Evolutionary conservation across 2,329 filamentous ascomycete species (phyloP).

Genomic region (Penicillium sp.): DNA sequence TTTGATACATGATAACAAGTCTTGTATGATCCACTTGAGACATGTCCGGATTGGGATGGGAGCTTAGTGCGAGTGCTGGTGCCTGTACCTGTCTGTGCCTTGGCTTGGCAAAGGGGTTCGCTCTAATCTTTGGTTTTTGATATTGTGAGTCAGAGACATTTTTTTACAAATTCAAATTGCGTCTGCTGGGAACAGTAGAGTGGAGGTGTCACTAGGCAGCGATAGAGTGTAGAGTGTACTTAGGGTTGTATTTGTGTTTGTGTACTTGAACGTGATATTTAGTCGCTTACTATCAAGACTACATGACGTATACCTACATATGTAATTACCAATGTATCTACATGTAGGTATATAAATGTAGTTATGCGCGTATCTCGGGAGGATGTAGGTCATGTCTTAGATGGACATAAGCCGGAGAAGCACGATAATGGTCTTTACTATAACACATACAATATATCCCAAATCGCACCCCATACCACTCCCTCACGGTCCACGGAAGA

Average conservation of each 20-base stretch:
- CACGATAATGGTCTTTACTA: neutral
- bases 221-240: neutral
- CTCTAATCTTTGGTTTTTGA: neutral
- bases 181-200: neutral
- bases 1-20: neutral
- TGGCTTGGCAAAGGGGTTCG: neutral
- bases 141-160: neutral
- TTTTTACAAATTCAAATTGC: neutral
- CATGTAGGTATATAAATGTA: neutral
- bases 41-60: neutral
- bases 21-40: neutral
- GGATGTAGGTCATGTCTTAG: neutral
- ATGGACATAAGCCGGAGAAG: neutral
- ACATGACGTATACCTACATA: neutral
- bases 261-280: neutral
- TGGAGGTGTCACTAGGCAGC: neutral
- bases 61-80: neutral
- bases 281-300: neutral
- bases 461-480: neutral
- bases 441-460: neutral
- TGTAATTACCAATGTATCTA: neutral
- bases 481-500: neutral
- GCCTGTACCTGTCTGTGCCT: neutral
- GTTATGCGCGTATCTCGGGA: neutral
- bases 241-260: neutral